Conservation (phyloP, 768 basidiomycete genomes). For the Lyophyllum shimeji region DNA sequence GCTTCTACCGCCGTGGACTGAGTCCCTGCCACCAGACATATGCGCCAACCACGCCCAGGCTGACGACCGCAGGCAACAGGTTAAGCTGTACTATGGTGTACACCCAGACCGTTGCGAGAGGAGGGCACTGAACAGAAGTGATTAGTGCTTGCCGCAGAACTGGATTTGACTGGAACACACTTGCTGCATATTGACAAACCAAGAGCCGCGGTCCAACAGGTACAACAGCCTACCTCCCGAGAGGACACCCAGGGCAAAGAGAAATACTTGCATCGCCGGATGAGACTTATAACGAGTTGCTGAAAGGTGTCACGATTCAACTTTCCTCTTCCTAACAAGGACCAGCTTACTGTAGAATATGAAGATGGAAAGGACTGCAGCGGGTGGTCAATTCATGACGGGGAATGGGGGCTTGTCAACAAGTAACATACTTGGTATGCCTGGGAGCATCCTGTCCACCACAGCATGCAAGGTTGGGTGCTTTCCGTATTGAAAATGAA, state of each 20-base stretch:
- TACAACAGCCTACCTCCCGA: constrained; percentile 71
- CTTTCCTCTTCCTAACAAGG: background rate
- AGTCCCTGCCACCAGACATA: constrained; percentile 67
- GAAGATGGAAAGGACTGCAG: constrained; percentile 67
- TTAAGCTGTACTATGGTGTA: constrained; percentile 73
- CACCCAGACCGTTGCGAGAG: constrained; percentile 77
- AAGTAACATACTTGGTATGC: constrained; percentile 68
- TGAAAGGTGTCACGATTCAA: constrained; percentile 20
- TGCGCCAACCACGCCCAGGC: constrained; percentile 48
- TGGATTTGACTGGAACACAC: constrained; percentile 30
- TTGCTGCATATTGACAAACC: constrained; percentile 74
- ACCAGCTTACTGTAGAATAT: constrained; percentile 68
- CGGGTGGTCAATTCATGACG: constrained; percentile 1
- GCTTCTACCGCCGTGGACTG: constrained; percentile 36
- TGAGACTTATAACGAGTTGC: constrained; percentile 66
- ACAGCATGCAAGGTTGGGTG: constrained; percentile 48
- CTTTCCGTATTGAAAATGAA: constrained; percentile 78
- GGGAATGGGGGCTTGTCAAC: background rate
- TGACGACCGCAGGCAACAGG: constrained; percentile 58
- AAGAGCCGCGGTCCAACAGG: constrained; percentile 66
- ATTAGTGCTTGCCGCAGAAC: background rate
- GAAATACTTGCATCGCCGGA: constrained; percentile 48
- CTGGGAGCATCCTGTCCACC: constrained; percentile 56
- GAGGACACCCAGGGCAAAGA: constrained; percentile 58
- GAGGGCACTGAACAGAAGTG: constrained; percentile 55